These are phyloP conservation scores for Magnaporthiopsis rhizophila DNA, from an alignment of 2,329 filamentous ascomycete genomes.

Conservation along the genomic window DNA sequence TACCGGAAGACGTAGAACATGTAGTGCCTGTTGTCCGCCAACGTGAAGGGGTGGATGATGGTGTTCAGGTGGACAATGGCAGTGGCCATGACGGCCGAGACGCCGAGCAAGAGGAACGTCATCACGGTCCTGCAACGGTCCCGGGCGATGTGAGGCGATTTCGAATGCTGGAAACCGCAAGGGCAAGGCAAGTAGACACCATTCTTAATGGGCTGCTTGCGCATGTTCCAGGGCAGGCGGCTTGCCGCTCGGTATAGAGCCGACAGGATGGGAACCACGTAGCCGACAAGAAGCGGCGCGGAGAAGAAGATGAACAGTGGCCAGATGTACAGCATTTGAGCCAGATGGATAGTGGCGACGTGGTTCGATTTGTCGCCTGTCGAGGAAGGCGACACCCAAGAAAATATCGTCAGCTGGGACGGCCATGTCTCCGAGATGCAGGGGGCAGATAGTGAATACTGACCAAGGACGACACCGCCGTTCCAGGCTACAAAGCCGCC, in stretches of 20 bases:
- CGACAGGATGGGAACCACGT: slow-evolving; percentile 29
- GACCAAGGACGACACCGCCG: slow-evolving; percentile 82
- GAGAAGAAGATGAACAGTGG: slow-evolving; percentile 87
- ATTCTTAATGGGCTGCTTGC: background rate
- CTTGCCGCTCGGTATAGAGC: background rate
- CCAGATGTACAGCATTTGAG: slow-evolving; percentile 95
- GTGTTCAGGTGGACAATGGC: slow-evolving; percentile 71
- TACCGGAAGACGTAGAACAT: slow-evolving; percentile 94
- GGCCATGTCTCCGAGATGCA: background rate
- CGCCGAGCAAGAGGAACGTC: background rate
- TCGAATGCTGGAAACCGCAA: background rate
- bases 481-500: slow-evolving; percentile 76
- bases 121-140: background rate
- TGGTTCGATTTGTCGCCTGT: slow-evolving; percentile 91
- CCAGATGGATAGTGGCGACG: slow-evolving; percentile 75
- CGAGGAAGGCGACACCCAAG: background rate
- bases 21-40: slow-evolving; percentile 95
- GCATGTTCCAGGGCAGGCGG: background rate
- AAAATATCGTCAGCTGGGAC: background rate
- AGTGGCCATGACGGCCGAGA: background rate
- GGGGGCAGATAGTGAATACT: slow-evolving; percentile 18
- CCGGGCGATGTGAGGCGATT: background rate
- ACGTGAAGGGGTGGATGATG: slow-evolving; percentile 87
- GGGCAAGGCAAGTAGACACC: background rate
- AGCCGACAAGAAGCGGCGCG: slow-evolving; percentile 61